Conservation (phyloP, 768 basidiomycete genomes). For the Phanerodontia chrysosporium region DNA sequence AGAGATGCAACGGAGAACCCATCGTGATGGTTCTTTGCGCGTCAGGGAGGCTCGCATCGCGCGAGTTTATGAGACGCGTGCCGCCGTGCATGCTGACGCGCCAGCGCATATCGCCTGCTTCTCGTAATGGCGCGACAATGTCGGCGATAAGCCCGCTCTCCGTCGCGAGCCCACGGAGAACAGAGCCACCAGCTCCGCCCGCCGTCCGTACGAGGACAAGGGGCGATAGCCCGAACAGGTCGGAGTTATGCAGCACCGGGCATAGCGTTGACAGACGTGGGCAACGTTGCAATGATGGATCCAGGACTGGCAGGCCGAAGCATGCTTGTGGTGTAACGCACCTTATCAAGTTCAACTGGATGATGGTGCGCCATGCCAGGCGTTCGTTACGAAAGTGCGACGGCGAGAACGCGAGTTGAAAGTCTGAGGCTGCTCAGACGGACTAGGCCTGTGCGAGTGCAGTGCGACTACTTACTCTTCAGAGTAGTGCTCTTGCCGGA, state of each 20-base stretch:
- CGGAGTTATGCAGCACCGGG: no score
- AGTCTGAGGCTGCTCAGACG: constrained; percentile 41
- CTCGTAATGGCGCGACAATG: neutral
- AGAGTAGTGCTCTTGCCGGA: constrained; percentile 48
- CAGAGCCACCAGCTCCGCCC: no score
- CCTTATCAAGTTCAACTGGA: constrained; percentile 70
- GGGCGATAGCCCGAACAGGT: no score
- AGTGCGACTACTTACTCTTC: constrained; percentile 22
- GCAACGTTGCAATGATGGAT: no score
- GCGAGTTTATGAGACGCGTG: neutral
- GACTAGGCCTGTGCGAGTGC: neutral
- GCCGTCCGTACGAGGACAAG: no score
- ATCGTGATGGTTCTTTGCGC: no score
- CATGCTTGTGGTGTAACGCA: constrained; percentile 16
- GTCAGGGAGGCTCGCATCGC: neutral
- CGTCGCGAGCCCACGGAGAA: no score
- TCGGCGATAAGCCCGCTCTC: neutral
- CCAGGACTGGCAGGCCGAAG: neutral
- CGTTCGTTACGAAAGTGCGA: constrained; percentile 55
- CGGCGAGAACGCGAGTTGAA: constrained; percentile 63
- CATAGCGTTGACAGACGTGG: no score
- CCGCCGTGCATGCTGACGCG: neutral
- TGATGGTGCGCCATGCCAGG: constrained; percentile 55
- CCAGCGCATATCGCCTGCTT: neutral
- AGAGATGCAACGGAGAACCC: no score